Percentiles rank a stretch among this genome's conserved stretches.
These are phyloP conservation scores for Sporothrix globosa DNA, from an alignment of 2,329 filamentous ascomycete genomes.

Conservation along the genomic window DNA sequence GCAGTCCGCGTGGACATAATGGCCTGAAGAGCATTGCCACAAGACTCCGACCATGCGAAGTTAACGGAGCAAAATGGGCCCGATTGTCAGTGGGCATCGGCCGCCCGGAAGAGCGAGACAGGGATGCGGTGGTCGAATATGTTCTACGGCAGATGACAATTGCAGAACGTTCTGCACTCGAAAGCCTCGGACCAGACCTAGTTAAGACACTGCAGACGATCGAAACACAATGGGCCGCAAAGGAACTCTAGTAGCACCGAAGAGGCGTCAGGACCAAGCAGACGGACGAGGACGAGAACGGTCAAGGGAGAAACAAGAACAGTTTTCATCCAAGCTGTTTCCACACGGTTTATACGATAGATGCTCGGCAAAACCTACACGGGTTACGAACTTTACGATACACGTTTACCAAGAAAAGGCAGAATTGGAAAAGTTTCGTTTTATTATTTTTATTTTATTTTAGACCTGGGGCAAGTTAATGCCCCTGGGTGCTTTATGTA, in stretches of 20 bases:
- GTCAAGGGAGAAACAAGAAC: not conserved
- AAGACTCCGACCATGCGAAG: constrained; percentile 50
- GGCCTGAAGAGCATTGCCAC: constrained; percentile 70
- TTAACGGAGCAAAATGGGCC: constrained; percentile 51
- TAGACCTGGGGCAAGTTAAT: constrained; percentile 1
- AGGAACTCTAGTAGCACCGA: not conserved
- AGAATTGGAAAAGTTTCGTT: too few species aligned
- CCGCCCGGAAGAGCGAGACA: constrained; percentile 71
- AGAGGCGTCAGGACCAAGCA: not conserved
- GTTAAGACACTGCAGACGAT: constrained; percentile 54
- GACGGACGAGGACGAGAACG: not conserved
- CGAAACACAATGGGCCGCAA: constrained; percentile 45
- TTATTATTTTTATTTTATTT: not conserved
- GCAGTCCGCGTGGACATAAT: constrained; percentile 72
- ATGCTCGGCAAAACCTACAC: too few species aligned
- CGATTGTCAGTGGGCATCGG: constrained; percentile 85
- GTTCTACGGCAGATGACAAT: constrained; percentile 71
- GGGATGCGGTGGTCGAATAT: constrained; percentile 70
- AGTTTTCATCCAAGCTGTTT: not conserved
- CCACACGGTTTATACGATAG: too few species aligned
- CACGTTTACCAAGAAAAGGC: not conserved
- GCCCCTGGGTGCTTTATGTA: constrained; percentile 3
- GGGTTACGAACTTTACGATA: not conserved
- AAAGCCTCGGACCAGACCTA: constrained; percentile 57
- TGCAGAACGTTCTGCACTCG: constrained; percentile 55